Evolutionary conservation across 2,329 filamentous ascomycete species (phyloP).

Genomic region (Hymenoscyphus repandus): DNA sequence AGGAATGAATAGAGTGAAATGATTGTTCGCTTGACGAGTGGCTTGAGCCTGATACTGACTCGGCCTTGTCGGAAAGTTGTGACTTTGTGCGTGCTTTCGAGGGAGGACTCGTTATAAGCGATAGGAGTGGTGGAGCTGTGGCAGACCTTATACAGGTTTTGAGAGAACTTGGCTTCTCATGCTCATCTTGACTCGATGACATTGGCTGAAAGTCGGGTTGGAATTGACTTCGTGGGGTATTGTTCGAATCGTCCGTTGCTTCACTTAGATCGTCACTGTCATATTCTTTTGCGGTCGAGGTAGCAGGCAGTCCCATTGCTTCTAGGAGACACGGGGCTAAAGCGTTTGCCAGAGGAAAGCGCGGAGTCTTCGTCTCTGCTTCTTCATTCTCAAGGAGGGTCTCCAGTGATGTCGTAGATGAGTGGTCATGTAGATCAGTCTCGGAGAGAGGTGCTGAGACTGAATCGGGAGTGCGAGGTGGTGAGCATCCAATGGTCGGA

Average conservation of each 20-base stretch:
- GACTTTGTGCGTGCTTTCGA: conserved; percentile 30
- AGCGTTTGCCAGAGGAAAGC: too few species aligned
- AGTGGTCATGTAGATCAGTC: background rate
- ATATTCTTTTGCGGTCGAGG: background rate
- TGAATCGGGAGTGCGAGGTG: background rate
- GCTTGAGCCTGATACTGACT: conserved; percentile 27
- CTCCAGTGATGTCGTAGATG: background rate
- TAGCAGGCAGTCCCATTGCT: background rate
- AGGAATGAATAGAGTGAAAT: conserved; percentile 49
- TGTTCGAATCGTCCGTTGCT: background rate
- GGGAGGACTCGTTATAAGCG: conserved; percentile 38
- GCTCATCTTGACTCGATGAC: conserved; percentile 26
- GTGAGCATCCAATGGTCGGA: background rate
- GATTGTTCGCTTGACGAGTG: conserved; percentile 48
- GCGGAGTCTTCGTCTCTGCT: too few species aligned
- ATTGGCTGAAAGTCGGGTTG: conserved; percentile 28
- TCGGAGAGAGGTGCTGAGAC: background rate
- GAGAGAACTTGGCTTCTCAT: conserved; percentile 28
- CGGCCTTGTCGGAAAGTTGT: conserved; percentile 19
- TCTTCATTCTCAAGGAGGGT: background rate
- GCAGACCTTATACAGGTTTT: conserved; percentile 33
- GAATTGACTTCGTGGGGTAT: conserved; percentile 5
- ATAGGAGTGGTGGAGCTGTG: conserved; percentile 38
- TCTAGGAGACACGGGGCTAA: background rate
- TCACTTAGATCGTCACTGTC: background rate